Base-by-base conservation (phyloP, 1,284 basidiomycete genomes). In the Marasmius oreades region DNA sequence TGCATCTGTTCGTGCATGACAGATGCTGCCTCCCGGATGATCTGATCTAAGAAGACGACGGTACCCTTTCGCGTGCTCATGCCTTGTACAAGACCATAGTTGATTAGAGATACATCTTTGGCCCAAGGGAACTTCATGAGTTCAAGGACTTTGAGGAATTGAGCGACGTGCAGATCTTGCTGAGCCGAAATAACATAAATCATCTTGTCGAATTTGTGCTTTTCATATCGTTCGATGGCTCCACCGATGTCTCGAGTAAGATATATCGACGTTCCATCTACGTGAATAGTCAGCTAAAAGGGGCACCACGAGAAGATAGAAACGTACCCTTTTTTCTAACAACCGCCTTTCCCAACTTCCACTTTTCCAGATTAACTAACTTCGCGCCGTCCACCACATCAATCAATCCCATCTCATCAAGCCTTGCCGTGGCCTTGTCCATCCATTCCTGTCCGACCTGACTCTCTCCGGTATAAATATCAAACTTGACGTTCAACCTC, bases 61-160 rank as follows among this genome's bases (percentile, higher is more conserved):
- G 93, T 98, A 50, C 96, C 97, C 73, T 89, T 95, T 57, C 96
- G 88, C 18, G 97, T 99, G 65, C 93, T 96, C 96, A 99, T 99
- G 57, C 97, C 96, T 56, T 86, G 85, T 26, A 99, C 95, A 23
- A 88, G 71, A 54, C 93, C 95, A 67, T 95, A 98, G 76, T 95
- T 97, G 74, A 98, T 79, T 72, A 98, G 95, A 69, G 92, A 80
- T 48, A 98, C 79, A 48, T 75, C 76, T 63, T 86, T 79, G 1
- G 95, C 95, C 88, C 90, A 98, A 0, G 86, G 82, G 75, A 91
- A 92, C 20, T 85, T 85, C 90, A 99, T 94, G 45, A 98, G 79
- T 62, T 94, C 84, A 52, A 98, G 82, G 24, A 96, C 85, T 75
- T 98, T 95, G 86, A 97, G 95, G 74, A 98, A 90, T 68, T 98